Evolutionary conservation across 805 yeast genomes (phyloP), one percentile per base, ranked within the genome.

Genomic region (Yarrowia alimentaria): DNA sequence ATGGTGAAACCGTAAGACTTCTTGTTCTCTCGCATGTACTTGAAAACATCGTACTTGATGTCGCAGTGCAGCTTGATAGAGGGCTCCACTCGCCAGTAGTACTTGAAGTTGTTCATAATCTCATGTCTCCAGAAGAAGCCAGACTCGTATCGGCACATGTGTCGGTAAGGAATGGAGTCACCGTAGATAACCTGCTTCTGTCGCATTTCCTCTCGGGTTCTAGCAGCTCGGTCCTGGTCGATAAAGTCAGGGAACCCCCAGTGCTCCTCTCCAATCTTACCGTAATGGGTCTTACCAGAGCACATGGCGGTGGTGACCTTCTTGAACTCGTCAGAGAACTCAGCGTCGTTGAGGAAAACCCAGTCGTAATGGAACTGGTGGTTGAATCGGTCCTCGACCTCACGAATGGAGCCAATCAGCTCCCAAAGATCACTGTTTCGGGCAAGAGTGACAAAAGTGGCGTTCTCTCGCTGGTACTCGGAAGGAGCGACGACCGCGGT

Each of bases 61-160:
- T 86, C 87, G 70, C 95, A 88, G 67, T 69, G 78, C 56, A 85
- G 74, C 63, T 78, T 76, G 59, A 82, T 79, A 58, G 78, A 83
- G 11, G 96, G 96, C 68, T 89, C 96, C 28, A 89, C 90, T 67
- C 95, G 80, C 96, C 96, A 89, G 73, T 86, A 87, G 77, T 83
- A 88, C 61, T 83, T 85, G 74, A 82, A 89, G 19, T 80, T 77
- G 54, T 72, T 68, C 66, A 88, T 61, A 43, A 80, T 67, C 47
- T 76, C 78, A 63, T 85, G 87, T 64, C 83, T 74, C 77, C 80
- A 87, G 71, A 87, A 84, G 64, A 83, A 83, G 0, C 95, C 95
- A 13, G 89, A 78, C 66, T 85, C 89, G 67, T 77, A 88, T 58
- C 96, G 77, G 67, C 95, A 88, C 95, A 89, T 85, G 68, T 85